Conservation (phyloP, 148 eudicot species). For the Spergularia marina region DNA sequence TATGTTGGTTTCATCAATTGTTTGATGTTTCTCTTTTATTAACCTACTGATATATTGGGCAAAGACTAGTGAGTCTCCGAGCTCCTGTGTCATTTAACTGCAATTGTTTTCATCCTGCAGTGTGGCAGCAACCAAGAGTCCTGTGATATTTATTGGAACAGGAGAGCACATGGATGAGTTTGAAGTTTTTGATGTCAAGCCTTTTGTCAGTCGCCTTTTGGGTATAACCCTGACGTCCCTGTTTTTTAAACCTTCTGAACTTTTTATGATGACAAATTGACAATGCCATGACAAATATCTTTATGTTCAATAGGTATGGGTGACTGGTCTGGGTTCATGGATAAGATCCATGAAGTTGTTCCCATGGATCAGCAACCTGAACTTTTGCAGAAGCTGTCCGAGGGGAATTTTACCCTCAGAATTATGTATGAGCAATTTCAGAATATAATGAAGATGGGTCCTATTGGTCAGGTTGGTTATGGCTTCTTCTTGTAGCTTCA, state of each 20-base stretch:
- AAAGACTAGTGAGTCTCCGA: neutral
- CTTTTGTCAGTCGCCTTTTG: constrained; percentile 96
- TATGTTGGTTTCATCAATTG: neutral
- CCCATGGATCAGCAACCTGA: constrained; percentile 99
- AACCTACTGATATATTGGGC: neutral
- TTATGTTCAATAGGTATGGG: constrained; percentile 71
- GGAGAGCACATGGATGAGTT: constrained; percentile 99
- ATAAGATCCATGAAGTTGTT: constrained; percentile 94
- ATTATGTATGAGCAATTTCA: constrained; percentile 98
- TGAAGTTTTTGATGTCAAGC: constrained; percentile 96
- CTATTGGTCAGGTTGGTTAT: constrained; percentile 81
- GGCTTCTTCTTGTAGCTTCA: constrained; percentile 11
- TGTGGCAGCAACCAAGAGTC: constrained; percentile 99
- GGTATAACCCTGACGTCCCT: constrained; percentile 39
- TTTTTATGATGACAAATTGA: neutral
- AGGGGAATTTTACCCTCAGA: constrained; percentile 87
- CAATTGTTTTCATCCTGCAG: constrained; percentile 37
- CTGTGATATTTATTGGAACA: constrained; percentile 95
- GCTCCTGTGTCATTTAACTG: neutral
- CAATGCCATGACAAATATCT: neutral
- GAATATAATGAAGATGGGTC: constrained; percentile 94
- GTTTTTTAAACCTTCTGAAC: neutral
- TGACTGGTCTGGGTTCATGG: constrained; percentile 97
- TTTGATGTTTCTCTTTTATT: neutral
- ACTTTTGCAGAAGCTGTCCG: constrained; percentile 94